A percentile compares a stretch with the other conserved stretches of the same genome.
These are phyloP conservation scores for Erysiphe pulchra DNA, from an alignment of 2,329 filamentous ascomycete species.

Conservation along the genomic window DNA sequence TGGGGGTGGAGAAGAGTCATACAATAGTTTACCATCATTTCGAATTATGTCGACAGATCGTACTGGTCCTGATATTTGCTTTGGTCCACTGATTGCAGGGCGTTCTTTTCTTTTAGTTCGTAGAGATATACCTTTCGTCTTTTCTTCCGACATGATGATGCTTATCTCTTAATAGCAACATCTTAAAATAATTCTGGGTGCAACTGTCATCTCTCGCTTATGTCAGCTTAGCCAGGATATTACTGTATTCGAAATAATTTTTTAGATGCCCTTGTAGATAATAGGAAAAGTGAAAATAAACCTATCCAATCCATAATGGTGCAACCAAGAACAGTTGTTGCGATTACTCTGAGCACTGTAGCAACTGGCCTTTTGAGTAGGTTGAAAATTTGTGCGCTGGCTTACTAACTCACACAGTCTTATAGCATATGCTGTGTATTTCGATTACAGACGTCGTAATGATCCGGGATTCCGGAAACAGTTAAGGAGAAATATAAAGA, in stretches of 20 bases:
- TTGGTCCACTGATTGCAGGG: slow-evolving; percentile 34
- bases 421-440: slow-evolving; percentile 39
- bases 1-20: slow-evolving; percentile 13
- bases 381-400: slow-evolving; percentile 2
- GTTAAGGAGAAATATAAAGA: slow-evolving; percentile 51
- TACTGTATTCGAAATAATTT: neutral
- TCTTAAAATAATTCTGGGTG: no score
- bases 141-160: slow-evolving; percentile 30
- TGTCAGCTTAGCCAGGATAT: neutral
- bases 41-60: slow-evolving; percentile 20
- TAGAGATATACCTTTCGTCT: slow-evolving; percentile 31
- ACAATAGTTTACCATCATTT: slow-evolving; percentile 13
- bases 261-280: no score
- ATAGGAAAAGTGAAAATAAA: neutral
- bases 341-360: slow-evolving; percentile 32
- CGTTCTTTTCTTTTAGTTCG: slow-evolving; percentile 34
- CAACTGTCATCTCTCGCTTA: neutral
- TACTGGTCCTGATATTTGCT: slow-evolving; percentile 36
- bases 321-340: slow-evolving; percentile 28
- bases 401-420: slow-evolving; percentile 5
- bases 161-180: neutral
- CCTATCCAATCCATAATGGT: slow-evolving; percentile 13
- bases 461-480: slow-evolving; percentile 39
- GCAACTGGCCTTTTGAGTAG: slow-evolving; percentile 34
- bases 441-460: slow-evolving; percentile 39